These are phyloP conservation scores for Paraglomus brasilianum DNA, from an alignment of 192 early-diverging fungal species.

Conservation along the genomic window DNA sequence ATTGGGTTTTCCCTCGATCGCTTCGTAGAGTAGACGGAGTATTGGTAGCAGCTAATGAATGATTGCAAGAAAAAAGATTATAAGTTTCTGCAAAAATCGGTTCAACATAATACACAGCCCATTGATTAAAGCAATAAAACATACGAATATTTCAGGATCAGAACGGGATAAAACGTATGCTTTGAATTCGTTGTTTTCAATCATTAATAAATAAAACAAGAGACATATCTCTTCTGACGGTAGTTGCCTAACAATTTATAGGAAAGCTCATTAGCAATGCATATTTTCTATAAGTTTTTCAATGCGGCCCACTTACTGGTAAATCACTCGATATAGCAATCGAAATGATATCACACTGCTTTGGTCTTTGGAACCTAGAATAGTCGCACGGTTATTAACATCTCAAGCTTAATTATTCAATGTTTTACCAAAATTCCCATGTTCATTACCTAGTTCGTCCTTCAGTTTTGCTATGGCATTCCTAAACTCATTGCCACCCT, in stretches of 20 bases:
- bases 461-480: slow-evolving; percentile 39
- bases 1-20: slow-evolving; percentile 55
- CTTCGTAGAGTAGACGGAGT: slow-evolving; percentile 65
- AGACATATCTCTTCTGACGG: slow-evolving; percentile 61
- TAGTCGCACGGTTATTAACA: no score
- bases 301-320: slow-evolving; percentile 42
- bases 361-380: slow-evolving; percentile 35
- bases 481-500: slow-evolving; percentile 40
- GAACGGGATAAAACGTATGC: slow-evolving; percentile 72
- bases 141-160: slow-evolving; percentile 75
- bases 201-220: slow-evolving; percentile 62
- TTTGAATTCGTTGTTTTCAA: slow-evolving; percentile 66
- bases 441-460: slow-evolving; percentile 46
- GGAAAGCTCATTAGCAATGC: not conserved
- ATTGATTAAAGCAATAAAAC: not conserved
- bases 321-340: slow-evolving; percentile 50
- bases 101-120: not conserved
- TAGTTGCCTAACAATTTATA: slow-evolving; percentile 36
- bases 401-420: no score
- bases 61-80: not conserved
- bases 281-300: not conserved
- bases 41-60: slow-evolving; percentile 56
- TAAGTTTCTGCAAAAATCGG: not conserved
- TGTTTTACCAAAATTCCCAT: no score
- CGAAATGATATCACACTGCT: slow-evolving; percentile 49